A percentile compares a stretch with the other conserved stretches of the same genome.
These are phyloP conservation scores for Barnettozyma botsteinii DNA, from an alignment of 805 yeast genomes.

Conservation along the genomic window DNA sequence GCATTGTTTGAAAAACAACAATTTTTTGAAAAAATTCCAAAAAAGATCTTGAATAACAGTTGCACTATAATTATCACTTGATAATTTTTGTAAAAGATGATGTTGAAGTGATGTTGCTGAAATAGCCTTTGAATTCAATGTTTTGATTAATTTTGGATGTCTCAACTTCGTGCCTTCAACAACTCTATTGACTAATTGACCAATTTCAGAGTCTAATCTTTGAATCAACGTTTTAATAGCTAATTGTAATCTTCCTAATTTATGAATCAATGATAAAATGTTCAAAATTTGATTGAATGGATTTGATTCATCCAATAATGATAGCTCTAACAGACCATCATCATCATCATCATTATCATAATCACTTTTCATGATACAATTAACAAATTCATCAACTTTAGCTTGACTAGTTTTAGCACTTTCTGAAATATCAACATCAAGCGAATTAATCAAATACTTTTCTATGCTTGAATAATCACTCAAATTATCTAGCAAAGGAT, in stretches of 20 bases:
- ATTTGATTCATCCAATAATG: constrained; percentile 33
- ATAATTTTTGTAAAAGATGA: constrained; percentile 22
- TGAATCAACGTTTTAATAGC: constrained; percentile 50
- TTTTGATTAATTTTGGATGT: constrained; percentile 39
- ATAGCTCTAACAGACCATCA: constrained; percentile 23
- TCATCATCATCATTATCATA: constrained; percentile 23
- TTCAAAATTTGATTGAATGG: constrained; percentile 50
- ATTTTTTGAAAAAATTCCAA: constrained; percentile 59
- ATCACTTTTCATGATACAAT: constrained; percentile 6
- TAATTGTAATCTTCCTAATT: constrained; percentile 54
- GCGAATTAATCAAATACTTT: constrained; percentile 48
- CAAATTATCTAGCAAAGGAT: constrained; percentile 7
- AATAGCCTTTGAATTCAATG: constrained; percentile 18
- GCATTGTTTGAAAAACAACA: constrained; percentile 58
- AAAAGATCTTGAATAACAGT: constrained; percentile 63
- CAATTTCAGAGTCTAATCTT: constrained; percentile 56
- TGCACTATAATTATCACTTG: constrained; percentile 41
- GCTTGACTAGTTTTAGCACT: constrained; percentile 36
- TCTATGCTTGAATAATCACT: constrained; percentile 41
- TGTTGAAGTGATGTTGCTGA: constrained; percentile 14
- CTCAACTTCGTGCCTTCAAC: constrained; percentile 59
- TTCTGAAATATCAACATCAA: constrained; percentile 50
- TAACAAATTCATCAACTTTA: constrained; percentile 32
- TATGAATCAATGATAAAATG: constrained; percentile 51
- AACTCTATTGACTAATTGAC: constrained; percentile 53